Evolutionary conservation across 768 basidiomycete genomes (phyloP), one percentile per base, ranked within the genome.

Genomic region (Artomyces pyxidatus): DNA sequence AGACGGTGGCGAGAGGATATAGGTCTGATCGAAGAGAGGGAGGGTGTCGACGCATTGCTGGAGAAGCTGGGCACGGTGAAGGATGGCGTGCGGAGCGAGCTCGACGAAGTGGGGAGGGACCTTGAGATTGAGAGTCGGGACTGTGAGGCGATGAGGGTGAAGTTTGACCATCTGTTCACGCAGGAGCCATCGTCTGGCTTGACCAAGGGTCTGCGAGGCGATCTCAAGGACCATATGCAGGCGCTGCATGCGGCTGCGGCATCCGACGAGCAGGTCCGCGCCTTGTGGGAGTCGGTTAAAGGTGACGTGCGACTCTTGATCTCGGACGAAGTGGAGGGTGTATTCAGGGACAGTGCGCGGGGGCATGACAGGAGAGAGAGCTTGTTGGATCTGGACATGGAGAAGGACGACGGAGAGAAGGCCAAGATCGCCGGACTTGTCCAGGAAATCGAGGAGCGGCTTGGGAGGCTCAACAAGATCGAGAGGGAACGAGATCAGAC

Each of bases 131-230:
- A 98, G 66, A 82, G 80, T 28, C 71, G 81, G 55, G 91, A 93
- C 41, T 97, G 93, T 66, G 95, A 99, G 66, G 71, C 76, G 42
- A 80, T 84, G 81, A 72, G 93, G 48, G 85, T 92, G 59, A 86
- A 86, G 64, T 94, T 90, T 64, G 85, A 85, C 26, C 84, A 92
- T 56, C 64, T 78, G 25, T 97, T 90, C 85, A 82, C 85, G 7
- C 94, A 96, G 65, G 76, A 78, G 8, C 94, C 95, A 0, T 85
- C 85, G 4, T 82, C 88, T 0, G 73, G 77, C 1, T 66, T 83
- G 50, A 87, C 85, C 38, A 85, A 87, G 63, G 66, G 72, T 6
- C 64, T 87, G 48, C 74, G 93, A 12, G 79, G 80, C 52, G 91
- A 93, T 61, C 66, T 97, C 47, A 91, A 91, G 63, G 73, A 80